Evolutionary conservation across 2,329 filamentous ascomycete species (phyloP).

Genomic region (Fusarium camptoceras): DNA sequence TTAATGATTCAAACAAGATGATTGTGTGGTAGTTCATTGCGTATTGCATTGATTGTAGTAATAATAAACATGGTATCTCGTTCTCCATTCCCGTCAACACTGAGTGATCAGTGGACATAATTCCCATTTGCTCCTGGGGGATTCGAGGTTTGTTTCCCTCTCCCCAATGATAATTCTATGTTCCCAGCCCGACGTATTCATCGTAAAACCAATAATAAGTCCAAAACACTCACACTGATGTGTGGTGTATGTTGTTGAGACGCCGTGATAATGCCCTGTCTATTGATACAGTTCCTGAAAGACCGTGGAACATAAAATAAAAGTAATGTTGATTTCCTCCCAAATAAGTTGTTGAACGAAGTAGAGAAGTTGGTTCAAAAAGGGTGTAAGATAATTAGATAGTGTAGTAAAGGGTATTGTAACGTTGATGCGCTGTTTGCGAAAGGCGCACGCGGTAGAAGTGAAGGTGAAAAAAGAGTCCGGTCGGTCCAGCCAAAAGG

Average conservation of each 20-base stretch:
- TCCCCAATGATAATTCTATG: conserved; percentile 46
- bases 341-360: conserved; percentile 37
- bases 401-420: conserved; percentile 40
- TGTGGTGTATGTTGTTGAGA: conserved; percentile 43
- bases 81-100: conserved; percentile 46
- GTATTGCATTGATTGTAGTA: conserved; percentile 3
- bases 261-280: conserved; percentile 47
- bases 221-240: conserved; percentile 21
- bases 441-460: conserved; percentile 36
- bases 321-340: conserved; percentile 25
- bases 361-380: conserved; percentile 24
- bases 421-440: conserved; percentile 30
- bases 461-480: conserved; percentile 39
- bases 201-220: conserved; percentile 39
- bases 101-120: conserved; percentile 47
- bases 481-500: conserved; percentile 46
- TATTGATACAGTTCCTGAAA: conserved; percentile 47
- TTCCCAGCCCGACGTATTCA: conserved; percentile 47
- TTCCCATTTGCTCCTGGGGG: conserved; percentile 39
- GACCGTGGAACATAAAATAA: conserved; percentile 30
- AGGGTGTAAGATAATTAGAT: conserved; percentile 39
- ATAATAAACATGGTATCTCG: conserved; percentile 43
- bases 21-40: background rate
- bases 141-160: conserved; percentile 24
- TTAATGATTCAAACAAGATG: no score